phyloP scores from a whole-genome alignment of 2,329 filamentous ascomycete genomes.

The Ophioceras dolichostomum region DNA sequence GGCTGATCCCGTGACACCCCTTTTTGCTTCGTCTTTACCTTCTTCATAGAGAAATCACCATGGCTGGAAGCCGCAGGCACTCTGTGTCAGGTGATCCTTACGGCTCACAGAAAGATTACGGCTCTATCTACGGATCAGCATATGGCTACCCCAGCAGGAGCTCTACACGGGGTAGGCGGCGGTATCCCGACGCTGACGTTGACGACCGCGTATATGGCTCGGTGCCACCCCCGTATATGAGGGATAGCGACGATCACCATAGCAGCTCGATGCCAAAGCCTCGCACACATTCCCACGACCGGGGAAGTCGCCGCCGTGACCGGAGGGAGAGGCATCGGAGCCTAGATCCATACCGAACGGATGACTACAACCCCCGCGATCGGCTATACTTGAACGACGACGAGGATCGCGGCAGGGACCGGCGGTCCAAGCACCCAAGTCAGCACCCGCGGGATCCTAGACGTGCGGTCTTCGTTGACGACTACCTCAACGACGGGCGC shows the following conservation, averaged over 20 bases:
- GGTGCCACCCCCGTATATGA: neutral
- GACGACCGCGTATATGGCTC: too few relatives aligned
- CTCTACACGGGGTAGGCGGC: neutral
- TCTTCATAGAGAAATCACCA: too few relatives aligned
- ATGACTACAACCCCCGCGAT: constrained; percentile 10
- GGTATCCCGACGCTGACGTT: neutral
- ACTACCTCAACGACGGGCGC: neutral
- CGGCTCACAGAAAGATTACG: neutral
- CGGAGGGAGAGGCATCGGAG: neutral
- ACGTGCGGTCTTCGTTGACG: neutral
- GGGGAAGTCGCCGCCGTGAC: neutral
- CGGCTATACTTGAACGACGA: constrained; percentile 8
- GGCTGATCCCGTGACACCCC: too few relatives aligned
- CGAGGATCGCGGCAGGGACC: neutral
- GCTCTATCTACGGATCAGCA: neutral
- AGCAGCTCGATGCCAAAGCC: neutral
- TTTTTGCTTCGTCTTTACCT: too few relatives aligned
- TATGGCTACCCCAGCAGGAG: neutral
- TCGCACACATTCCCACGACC: neutral
- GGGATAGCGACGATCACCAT: neutral
- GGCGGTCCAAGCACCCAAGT: neutral
- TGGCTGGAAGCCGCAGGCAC: neutral
- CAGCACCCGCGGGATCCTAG: too few relatives aligned
- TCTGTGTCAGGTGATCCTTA: constrained; percentile 2
- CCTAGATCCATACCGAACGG: neutral